Percentiles rank a stretch among this genome's conserved stretches.
phyloP scores from a whole-genome alignment of 495 filamentous ascomycete species.

The Aspergillus leporis region DNA sequence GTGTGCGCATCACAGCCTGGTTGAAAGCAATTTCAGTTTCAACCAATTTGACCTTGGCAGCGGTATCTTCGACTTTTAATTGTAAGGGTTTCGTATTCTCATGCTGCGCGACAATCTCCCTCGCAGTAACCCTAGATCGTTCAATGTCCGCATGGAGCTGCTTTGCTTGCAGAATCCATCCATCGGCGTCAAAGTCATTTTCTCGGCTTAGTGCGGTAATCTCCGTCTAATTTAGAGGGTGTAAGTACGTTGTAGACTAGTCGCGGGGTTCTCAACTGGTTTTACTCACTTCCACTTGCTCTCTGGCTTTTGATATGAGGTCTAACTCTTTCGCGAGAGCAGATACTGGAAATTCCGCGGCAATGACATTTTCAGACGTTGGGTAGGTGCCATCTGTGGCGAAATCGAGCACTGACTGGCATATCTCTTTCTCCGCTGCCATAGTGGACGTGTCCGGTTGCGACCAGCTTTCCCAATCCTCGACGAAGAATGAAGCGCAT shows the following conservation, averaged over 20 bases:
- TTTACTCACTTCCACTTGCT: slow-evolving; percentile 64
- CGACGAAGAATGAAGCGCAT: neutral
- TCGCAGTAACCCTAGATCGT: slow-evolving; percentile 67
- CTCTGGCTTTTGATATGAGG: slow-evolving; percentile 62
- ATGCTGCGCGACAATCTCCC: slow-evolving; percentile 71
- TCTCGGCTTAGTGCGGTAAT: slow-evolving; percentile 72
- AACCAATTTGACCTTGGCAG: slow-evolving; percentile 68
- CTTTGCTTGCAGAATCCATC: slow-evolving; percentile 82
- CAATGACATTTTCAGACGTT: slow-evolving; percentile 65
- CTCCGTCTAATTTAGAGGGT: slow-evolving; percentile 53
- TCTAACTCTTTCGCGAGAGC: slow-evolving; percentile 63
- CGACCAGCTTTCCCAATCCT: neutral
- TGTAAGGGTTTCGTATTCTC: slow-evolving; percentile 62
- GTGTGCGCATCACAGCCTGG: slow-evolving; percentile 58
- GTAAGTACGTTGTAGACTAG: slow-evolving; percentile 12
- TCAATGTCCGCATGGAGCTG: slow-evolving; percentile 81
- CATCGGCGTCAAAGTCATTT: slow-evolving; percentile 73
- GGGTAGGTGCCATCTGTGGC: slow-evolving; percentile 72
- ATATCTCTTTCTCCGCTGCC: slow-evolving; percentile 46
- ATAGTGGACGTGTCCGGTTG: slow-evolving; percentile 24
- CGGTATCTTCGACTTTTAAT: slow-evolving; percentile 62
- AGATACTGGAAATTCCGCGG: slow-evolving; percentile 58
- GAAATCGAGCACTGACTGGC: slow-evolving; percentile 70
- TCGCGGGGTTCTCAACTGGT: neutral
- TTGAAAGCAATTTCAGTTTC: slow-evolving; percentile 77